These are phyloP conservation scores for Peltaster fructicola DNA, from an alignment of 2,329 filamentous ascomycete genomes.

Conservation along the genomic window DNA sequence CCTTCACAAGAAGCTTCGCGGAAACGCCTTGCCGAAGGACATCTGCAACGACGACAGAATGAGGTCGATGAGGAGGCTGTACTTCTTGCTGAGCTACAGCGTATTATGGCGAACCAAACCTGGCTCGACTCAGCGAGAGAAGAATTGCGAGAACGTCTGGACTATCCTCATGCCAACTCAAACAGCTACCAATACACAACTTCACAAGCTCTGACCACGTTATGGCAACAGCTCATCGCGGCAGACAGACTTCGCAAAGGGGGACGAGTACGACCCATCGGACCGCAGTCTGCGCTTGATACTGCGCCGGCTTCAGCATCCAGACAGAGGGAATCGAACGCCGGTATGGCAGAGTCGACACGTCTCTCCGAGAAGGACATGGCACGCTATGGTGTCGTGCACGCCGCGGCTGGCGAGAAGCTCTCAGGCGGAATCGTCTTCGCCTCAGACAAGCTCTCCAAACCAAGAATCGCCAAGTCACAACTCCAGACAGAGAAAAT, in stretches of 20 bases:
- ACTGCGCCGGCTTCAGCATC: conserved; percentile 8
- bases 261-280: conserved; percentile 25
- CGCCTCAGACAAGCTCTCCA: conserved; percentile 66
- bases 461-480: conserved; percentile 60
- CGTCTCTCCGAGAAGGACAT: conserved; percentile 54
- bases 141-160: conserved; percentile 60
- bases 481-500: conserved; percentile 62
- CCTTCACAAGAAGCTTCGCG: conserved; percentile 58
- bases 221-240: conserved; percentile 66
- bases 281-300: conserved; percentile 3
- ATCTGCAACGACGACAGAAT: conserved; percentile 63
- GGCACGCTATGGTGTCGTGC: conserved; percentile 65
- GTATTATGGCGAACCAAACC: conserved; percentile 74
- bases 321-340: conserved; percentile 27
- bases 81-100: conserved; percentile 73
- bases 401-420: conserved; percentile 50
- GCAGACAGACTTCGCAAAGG: conserved; percentile 83
- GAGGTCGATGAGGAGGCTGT: conserved; percentile 87
- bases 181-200: conserved; percentile 52
- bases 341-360: conserved; percentile 10
- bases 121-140: conserved; percentile 73
- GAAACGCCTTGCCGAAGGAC: conserved; percentile 68
- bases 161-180: conserved; percentile 49
- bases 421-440: conserved; percentile 76
- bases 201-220: conserved; percentile 58